Conservation (phyloP, 176 grass and related monocot species). For the Lolium perenne region DNA sequence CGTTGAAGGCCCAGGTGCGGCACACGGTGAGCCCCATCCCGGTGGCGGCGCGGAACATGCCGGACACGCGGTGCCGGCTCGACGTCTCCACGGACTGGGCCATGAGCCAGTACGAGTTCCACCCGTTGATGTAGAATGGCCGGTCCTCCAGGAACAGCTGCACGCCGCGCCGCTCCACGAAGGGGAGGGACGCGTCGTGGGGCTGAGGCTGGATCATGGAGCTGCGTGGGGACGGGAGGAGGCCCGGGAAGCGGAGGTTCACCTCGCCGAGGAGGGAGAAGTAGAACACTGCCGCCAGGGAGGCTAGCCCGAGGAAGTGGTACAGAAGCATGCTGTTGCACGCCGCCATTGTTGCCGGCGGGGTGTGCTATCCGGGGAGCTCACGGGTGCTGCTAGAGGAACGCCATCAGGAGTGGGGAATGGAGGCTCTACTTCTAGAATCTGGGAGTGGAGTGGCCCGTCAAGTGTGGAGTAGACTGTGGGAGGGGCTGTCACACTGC, state of each 20-base stretch:
- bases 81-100: slow-evolving; percentile 78
- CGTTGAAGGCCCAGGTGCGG: slow-evolving; percentile 97
- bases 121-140: slow-evolving; percentile 87
- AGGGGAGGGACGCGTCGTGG: slow-evolving; percentile 41
- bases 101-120: slow-evolving; percentile 99
- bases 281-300: slow-evolving; percentile 73
- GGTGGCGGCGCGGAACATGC: slow-evolving; percentile 58
- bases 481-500: not conserved
- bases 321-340: slow-evolving; percentile 65
- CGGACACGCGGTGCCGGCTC: slow-evolving; percentile 59
- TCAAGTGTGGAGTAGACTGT: not conserved
- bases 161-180: slow-evolving; percentile 76
- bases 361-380: slow-evolving; percentile 12
- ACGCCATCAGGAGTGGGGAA: slow-evolving; percentile 41
- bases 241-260: slow-evolving; percentile 42
- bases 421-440: slow-evolving; percentile 37
- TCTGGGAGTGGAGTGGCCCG: slow-evolving; percentile 25
- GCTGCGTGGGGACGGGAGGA: not conserved
- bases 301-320: slow-evolving; percentile 73
- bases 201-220: not conserved
- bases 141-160: slow-evolving; percentile 64
- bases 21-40: slow-evolving; percentile 96
- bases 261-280: slow-evolving; percentile 72
- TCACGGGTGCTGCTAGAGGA: slow-evolving; percentile 16
- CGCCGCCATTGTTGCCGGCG: slow-evolving; percentile 52